A percentile compares a stretch with the other conserved stretches of the same genome.
These are phyloP conservation scores for Cystofilobasidium macerans DNA, from an alignment of 768 basidiomycete species.

Conservation along the genomic window DNA sequence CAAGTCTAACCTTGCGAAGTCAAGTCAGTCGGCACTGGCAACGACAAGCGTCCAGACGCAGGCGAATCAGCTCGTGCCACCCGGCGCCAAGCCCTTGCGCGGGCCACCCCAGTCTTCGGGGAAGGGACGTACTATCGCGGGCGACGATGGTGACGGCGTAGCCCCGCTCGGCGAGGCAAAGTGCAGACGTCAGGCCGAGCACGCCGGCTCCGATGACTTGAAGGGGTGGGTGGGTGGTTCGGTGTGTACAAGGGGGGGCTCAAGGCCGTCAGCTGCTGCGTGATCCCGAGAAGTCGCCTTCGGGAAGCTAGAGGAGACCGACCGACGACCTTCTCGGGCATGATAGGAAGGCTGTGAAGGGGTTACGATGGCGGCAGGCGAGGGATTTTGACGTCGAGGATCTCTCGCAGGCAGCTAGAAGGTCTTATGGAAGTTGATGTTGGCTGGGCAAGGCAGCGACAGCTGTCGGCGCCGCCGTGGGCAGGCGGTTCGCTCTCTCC, in stretches of 20 bases:
- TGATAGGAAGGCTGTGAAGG: neutral
- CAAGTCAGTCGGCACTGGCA: constrained; percentile 14
- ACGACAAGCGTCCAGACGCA: too few species aligned
- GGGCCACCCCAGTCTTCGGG: too few species aligned
- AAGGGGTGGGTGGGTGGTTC: neutral
- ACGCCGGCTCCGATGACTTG: constrained; percentile 23
- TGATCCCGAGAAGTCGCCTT: too few species aligned
- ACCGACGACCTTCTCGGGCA: constrained; percentile 13
- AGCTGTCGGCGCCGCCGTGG: too few species aligned
- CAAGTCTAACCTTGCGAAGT: neutral
- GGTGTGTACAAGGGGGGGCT: neutral
- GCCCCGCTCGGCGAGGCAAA: constrained; percentile 16
- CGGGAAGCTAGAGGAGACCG: neutral
- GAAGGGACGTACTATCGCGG: constrained; percentile 4
- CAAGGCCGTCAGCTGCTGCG: too few species aligned
- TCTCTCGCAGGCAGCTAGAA: too few species aligned
- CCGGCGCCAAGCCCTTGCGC: too few species aligned
- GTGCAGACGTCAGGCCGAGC: constrained; percentile 11
- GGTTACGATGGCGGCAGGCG: neutral
- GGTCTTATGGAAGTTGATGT: too few species aligned
- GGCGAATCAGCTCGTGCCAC: too few species aligned
- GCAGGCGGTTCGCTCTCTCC: too few species aligned
- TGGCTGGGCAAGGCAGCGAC: too few species aligned
- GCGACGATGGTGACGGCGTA: constrained; percentile 22
- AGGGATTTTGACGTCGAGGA: too few species aligned